Evolutionary conservation across 2,329 filamentous ascomycete species (phyloP), one percentile per base, ranked within the genome.

Genomic region (Colletotrichum karsti): DNA sequence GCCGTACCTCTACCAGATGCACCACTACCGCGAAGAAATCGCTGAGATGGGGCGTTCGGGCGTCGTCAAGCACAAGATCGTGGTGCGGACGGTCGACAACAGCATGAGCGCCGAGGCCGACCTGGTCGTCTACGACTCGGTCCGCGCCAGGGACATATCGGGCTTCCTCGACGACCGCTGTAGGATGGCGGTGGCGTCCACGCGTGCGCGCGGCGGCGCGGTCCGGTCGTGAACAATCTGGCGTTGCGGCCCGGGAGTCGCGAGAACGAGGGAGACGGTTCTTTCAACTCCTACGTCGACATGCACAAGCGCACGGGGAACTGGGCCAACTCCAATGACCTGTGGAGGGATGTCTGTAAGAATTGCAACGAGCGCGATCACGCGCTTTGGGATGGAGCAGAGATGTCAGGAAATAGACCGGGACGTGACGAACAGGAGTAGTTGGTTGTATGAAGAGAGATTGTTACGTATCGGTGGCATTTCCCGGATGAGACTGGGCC

Each of bases 61-160:
- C 13, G 33, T 61, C n/a, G 26, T 65, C 35, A 61, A 61, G 62
- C n/a, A 18, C 55, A 65, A 65, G 37, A 35, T 65, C 42, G 18
- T 10, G 2, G 20, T 61, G 3, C 55, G 57, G 9, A 62, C 57
- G 5, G 33, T 62, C 13, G 63, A 66, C 26, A 55, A 62, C 33
- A 51, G 56, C 10, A 60, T 62, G 57, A 66, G 63, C 20, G 20
- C 55, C 15, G 56, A 66, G 28, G 63, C 63, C 18, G 63, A 66
- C 39, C 28, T 66, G 3, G 63, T 66, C 15, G 41, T 66, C 18
- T 62, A 54, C 24, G 63, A 66, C 56, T 39, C 41, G 7, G 56
- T 61, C 13, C 63, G 63, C 44, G 28, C 56, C 12, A 22, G 3
- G n/a, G 44, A 39, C 22, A 28, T 46, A 13, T 54, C 56, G 3